These are phyloP conservation scores for Xenoacremonium recifei DNA, from an alignment of 2,329 filamentous ascomycete genomes.

Conservation along the genomic window DNA sequence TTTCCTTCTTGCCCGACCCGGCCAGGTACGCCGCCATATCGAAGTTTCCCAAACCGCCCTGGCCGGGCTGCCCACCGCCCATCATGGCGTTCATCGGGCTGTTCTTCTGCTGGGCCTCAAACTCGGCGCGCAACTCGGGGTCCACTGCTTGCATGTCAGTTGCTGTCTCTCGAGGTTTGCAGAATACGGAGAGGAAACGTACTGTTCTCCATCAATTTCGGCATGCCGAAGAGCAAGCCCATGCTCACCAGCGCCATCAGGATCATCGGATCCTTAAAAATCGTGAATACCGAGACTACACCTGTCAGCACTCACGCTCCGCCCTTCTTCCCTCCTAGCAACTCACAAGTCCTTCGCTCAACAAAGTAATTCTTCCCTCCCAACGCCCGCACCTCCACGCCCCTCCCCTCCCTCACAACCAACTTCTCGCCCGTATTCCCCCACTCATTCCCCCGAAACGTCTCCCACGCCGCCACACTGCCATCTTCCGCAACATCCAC, in stretches of 20 bases:
- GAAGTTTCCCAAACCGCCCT: conserved; percentile 52
- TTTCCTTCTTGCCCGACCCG: conserved; percentile 48
- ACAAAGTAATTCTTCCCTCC: conserved; percentile 73
- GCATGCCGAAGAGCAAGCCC: conserved; percentile 85
- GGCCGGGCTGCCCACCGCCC: conserved; percentile 31
- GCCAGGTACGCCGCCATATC: conserved; percentile 65
- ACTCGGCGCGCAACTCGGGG: conserved; percentile 90
- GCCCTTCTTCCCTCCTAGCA: too few species aligned
- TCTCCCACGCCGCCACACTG: conserved; percentile 71
- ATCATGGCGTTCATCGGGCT: conserved; percentile 63
- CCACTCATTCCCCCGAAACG: conserved; percentile 88
- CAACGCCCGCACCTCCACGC: conserved; percentile 61
- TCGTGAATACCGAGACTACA: conserved; percentile 72
- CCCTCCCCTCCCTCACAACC: conserved; percentile 37
- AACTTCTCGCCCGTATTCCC: conserved; percentile 72
- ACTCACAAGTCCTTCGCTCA: conserved; percentile 73
- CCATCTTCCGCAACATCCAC: conserved; percentile 63
- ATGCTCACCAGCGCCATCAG: conserved; percentile 83
- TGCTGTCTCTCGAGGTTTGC: conserved; percentile 16
- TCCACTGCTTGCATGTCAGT: conserved; percentile 65
- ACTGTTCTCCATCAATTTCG: conserved; percentile 95
- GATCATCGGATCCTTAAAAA: conserved; percentile 96
- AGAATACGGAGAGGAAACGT: conserved; percentile 38
- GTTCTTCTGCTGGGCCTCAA: conserved; percentile 83
- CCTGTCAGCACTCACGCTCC: background rate